Conservation (phyloP, 129 eudicot genomes). For the Flaveria ramosissima region DNA sequence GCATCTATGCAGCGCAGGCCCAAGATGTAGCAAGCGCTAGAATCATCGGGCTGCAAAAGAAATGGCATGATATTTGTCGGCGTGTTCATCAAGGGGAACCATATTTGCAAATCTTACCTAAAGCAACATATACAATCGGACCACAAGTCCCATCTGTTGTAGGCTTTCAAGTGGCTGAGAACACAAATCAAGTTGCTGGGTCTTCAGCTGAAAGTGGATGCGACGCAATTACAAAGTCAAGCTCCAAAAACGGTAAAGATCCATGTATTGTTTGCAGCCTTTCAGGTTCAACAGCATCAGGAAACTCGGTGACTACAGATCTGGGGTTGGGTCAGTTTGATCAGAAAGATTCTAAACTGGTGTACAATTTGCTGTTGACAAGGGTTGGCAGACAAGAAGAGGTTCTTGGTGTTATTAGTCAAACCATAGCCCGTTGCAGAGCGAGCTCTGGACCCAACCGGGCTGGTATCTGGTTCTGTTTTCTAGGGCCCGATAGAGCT, state of each 20-base stretch:
- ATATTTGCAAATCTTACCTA: slow-evolving; percentile 33
- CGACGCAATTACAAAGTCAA: slow-evolving; percentile 30
- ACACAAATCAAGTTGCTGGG: slow-evolving; percentile 23
- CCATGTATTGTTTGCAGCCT: slow-evolving; percentile 32
- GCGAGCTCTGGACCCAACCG: slow-evolving; percentile 36
- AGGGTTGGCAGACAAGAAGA: slow-evolving; percentile 70
- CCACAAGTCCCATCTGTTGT: slow-evolving; percentile 49
- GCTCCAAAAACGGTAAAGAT: slow-evolving; percentile 32
- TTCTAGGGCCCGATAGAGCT: slow-evolving; percentile 62
- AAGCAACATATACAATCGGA: slow-evolving; percentile 34
- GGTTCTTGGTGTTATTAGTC: slow-evolving; percentile 51
- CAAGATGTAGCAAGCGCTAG: slow-evolving; percentile 48
- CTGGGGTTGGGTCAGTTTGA: slow-evolving; percentile 52
- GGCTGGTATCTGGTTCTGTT: slow-evolving; percentile 71
- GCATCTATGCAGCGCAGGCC: slow-evolving; percentile 73
- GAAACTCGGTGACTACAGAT: slow-evolving; percentile 72
- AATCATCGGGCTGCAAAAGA: slow-evolving; percentile 53
- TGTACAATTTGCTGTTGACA: slow-evolving; percentile 49
- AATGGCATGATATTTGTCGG: slow-evolving; percentile 71
- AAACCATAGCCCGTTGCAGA: slow-evolving; percentile 53
- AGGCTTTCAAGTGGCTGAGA: slow-evolving; percentile 55
- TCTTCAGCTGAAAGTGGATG: slow-evolving; percentile 44
- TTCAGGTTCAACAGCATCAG: slow-evolving; percentile 48
- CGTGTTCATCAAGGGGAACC: slow-evolving; percentile 50
- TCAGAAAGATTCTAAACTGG: slow-evolving; percentile 55